Conservation (phyloP, 495 filamentous ascomycete genomes). For the Aspergillus ostianus region DNA sequence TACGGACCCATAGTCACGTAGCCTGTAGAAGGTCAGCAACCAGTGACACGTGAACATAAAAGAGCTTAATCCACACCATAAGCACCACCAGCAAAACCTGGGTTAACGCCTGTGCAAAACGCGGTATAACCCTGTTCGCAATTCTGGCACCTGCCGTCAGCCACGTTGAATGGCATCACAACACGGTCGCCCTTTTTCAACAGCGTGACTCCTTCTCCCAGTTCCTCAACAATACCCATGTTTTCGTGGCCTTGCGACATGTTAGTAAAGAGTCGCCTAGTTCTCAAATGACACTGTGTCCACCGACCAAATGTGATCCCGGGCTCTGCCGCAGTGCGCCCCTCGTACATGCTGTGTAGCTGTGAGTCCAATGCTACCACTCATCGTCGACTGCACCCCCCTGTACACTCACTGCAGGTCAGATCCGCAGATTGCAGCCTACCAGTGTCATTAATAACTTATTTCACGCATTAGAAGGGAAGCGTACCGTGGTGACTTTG, state of each 20-base stretch:
- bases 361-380: conserved; percentile 13
- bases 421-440: conserved; percentile 53
- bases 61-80: conserved; percentile 35
- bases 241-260: conserved; percentile 51
- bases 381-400: background rate
- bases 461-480: background rate
- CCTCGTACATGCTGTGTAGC: conserved; percentile 49
- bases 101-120: conserved; percentile 58
- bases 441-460: conserved; percentile 2
- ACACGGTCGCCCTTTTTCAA: conserved; percentile 54
- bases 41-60: background rate
- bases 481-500: conserved; percentile 54
- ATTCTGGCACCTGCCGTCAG: conserved; percentile 56
- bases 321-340: conserved; percentile 47
- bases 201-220: conserved; percentile 47
- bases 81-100: conserved; percentile 57
- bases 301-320: conserved; percentile 52
- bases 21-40: conserved; percentile 12
- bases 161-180: conserved; percentile 59
- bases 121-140: conserved; percentile 58
- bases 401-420: conserved; percentile 33
- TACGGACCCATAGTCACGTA: conserved; percentile 63
- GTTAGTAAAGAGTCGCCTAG: conserved; percentile 2
- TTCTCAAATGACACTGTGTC: background rate
- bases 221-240: conserved; percentile 49